Conservation (phyloP, 495 filamentous ascomycete species). For the Saxispiralis lemnorum region DNA sequence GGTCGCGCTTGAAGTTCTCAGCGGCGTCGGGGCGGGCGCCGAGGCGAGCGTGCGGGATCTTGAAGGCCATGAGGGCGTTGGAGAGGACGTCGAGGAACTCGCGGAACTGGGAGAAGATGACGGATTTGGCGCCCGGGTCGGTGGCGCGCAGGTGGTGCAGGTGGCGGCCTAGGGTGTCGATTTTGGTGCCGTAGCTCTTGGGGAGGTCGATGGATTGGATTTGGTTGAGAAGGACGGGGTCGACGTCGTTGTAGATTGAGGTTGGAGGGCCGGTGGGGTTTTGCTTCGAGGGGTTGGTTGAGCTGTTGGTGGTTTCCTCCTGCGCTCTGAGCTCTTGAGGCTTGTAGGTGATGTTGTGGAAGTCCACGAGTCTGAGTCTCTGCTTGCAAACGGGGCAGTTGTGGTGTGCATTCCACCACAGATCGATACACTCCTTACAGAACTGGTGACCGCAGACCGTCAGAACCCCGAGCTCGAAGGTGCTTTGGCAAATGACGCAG, state of each 20-base stretch:
- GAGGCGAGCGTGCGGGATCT: conserved; percentile 43
- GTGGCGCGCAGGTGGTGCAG: conserved; percentile 65
- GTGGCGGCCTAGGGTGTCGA: conserved; percentile 69
- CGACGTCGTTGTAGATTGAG: conserved; percentile 64
- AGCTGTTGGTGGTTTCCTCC: conserved; percentile 35
- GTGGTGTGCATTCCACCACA: conserved; percentile 40
- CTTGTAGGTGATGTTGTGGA: conserved; percentile 71
- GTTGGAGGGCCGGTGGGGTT: conserved; percentile 3
- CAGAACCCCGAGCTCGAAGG: conserved; percentile 62
- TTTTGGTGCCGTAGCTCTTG: conserved; percentile 69
- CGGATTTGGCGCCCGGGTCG: conserved; percentile 75
- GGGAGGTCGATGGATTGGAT: conserved; percentile 69
- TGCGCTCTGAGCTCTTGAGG: conserved; percentile 51
- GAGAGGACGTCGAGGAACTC: conserved; percentile 63
- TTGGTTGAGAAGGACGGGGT: conserved; percentile 46
- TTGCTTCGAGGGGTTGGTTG: conserved; percentile 4
- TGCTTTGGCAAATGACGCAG: conserved; percentile 64
- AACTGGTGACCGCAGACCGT: conserved; percentile 84
- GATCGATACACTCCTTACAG: conserved; percentile 64
- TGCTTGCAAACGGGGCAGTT: conserved; percentile 49
- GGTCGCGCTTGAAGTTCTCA: conserved; percentile 55
- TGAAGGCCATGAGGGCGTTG: conserved; percentile 44
- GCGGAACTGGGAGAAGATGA: conserved; percentile 78
- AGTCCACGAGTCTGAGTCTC: conserved; percentile 38
- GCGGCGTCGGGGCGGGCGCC: conserved; percentile 36